phyloP scores from a whole-genome alignment of 192 early-diverging fungal species.

The Podila epigama region DNA sequence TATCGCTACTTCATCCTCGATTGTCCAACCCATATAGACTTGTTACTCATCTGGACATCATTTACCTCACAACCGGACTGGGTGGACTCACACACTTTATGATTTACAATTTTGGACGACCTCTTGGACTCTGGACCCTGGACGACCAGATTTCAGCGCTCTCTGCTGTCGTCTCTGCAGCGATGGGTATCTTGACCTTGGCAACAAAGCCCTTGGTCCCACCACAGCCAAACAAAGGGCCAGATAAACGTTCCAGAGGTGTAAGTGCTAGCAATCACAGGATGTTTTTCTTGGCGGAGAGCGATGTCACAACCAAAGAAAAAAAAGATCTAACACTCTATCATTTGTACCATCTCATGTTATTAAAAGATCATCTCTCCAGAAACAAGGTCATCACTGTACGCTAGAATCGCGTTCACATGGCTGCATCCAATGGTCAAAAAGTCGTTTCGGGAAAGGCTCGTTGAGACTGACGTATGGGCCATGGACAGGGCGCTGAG shows the following conservation, averaged over 20 bases:
- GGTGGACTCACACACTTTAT: conserved; percentile 30
- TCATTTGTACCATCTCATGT: not conserved
- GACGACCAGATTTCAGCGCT: conserved; percentile 45
- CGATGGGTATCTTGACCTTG: conserved; percentile 21
- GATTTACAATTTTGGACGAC: conserved; percentile 32
- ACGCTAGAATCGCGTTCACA: conserved; percentile 39
- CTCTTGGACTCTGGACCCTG: conserved; percentile 39
- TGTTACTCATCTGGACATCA: conserved; percentile 39
- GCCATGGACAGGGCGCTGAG: conserved; percentile 24
- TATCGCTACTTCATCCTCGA: conserved; percentile 43
- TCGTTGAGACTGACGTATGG: conserved; percentile 43
- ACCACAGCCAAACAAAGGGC: conserved; percentile 38
- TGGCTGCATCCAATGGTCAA: conserved; percentile 47
- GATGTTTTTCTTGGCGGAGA: too few species aligned
- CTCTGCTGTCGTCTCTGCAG: conserved; percentile 17
- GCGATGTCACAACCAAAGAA: not conserved
- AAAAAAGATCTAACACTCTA: not conserved
- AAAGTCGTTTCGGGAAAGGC: conserved; percentile 25
- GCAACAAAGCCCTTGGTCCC: conserved; percentile 43
- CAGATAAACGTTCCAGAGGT: conserved; percentile 29
- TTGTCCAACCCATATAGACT: conserved; percentile 37
- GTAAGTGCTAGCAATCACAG: conserved; percentile 4
- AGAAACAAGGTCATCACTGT: conserved; percentile 39
- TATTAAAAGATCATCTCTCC: conserved; percentile 37
- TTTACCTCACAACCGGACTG: conserved; percentile 34